Percentiles rank a stretch among this genome's conserved stretches.
These are phyloP conservation scores for Coniferiporia weirii DNA, from an alignment of 1,284 basidiomycete species.

Conservation along the genomic window DNA sequence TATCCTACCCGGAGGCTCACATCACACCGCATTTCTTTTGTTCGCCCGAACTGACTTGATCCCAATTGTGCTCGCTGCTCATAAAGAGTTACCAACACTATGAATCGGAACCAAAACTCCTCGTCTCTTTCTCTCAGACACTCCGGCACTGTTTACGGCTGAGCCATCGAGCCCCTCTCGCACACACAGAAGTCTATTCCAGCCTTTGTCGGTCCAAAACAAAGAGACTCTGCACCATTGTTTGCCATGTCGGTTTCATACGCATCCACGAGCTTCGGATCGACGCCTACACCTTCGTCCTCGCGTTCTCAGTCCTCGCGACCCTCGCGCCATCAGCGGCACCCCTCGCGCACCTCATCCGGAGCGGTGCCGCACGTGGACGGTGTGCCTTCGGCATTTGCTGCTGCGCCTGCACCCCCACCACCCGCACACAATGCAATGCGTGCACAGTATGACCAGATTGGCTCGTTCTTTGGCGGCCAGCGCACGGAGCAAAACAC, in stretches of 20 bases:
- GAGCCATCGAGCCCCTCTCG: constrained; percentile 1
- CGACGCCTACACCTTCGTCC: background rate
- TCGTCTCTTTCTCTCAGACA: background rate
- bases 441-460: constrained; percentile 13
- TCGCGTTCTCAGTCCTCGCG: background rate
- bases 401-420: background rate
- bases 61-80: constrained; percentile 2
- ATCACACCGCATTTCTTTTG: background rate
- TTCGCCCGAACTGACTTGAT: constrained; percentile 1
- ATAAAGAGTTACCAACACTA: background rate
- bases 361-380: background rate
- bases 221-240: background rate
- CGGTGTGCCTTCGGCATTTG: background rate
- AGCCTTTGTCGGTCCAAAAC: background rate
- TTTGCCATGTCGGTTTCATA: constrained; percentile 14
- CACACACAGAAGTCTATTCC: background rate
- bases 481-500: background rate
- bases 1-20: background rate
- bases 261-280: constrained; percentile 15
- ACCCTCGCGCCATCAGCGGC: constrained; percentile 6
- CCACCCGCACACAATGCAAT: background rate
- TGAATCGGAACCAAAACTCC: background rate
- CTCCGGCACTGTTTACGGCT: background rate
- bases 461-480: constrained; percentile 15
- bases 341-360: background rate